A percentile compares a stretch with the other conserved stretches of the same genome.
These are phyloP conservation scores for Rhodotorula sp. DNA, from an alignment of 1,284 basidiomycete genomes.

Conservation along the genomic window DNA sequence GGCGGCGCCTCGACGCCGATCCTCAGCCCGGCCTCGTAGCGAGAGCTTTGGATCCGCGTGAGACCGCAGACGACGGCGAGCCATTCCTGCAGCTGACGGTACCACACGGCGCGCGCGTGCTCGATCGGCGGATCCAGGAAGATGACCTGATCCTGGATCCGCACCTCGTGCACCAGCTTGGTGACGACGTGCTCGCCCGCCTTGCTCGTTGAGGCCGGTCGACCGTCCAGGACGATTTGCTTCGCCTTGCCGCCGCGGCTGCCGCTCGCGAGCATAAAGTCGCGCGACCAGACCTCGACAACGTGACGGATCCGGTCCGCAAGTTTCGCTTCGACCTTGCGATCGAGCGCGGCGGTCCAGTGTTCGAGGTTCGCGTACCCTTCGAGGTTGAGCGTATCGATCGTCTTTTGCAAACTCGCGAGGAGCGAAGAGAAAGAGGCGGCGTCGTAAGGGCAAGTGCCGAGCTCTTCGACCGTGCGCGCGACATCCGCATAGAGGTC, in stretches of 20 bases:
- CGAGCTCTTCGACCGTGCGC: conserved; percentile 78
- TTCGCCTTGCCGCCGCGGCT: background rate
- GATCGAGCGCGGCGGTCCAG: conserved; percentile 88
- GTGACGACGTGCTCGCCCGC: conserved; percentile 71
- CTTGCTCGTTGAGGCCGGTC: background rate
- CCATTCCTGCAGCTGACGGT: conserved; percentile 86
- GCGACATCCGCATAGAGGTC: conserved; percentile 84
- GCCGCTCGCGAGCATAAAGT: conserved; percentile 60
- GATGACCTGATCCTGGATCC: conserved; percentile 98
- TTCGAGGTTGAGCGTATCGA: conserved; percentile 90
- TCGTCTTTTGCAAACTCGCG: conserved; percentile 81
- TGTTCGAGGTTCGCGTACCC: conserved; percentile 97
- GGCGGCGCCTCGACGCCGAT: conserved; percentile 64
- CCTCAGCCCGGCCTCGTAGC: conserved; percentile 92
- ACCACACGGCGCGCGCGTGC: conserved; percentile 85
- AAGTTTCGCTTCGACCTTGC: conserved; percentile 77
- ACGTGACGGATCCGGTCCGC: conserved; percentile 73
- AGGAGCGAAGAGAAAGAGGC: conserved; percentile 79
- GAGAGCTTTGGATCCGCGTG: conserved; percentile 82
- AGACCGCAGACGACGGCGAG: conserved; percentile 86
- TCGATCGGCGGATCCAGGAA: conserved; percentile 98
- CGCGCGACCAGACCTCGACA: conserved; percentile 80
- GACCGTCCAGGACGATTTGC: background rate
- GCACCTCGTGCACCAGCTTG: conserved; percentile 86
- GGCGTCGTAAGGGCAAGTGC: conserved; percentile 76